phyloP scores from a whole-genome alignment of 441 rosid genomes.

The Arabidopsis lyrata region DNA sequence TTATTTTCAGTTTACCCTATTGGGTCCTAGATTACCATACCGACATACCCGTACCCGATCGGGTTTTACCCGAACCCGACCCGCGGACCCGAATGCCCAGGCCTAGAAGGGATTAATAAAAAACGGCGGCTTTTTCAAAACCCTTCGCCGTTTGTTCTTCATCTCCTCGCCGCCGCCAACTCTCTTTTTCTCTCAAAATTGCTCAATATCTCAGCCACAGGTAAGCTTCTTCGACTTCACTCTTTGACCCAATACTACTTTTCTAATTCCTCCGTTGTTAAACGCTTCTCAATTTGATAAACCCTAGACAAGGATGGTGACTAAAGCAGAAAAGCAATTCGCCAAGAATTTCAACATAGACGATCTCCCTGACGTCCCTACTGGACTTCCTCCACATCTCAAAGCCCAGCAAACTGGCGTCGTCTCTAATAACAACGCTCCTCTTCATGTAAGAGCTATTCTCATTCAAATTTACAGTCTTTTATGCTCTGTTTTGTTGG shows the following conservation, averaged over 20 bases:
- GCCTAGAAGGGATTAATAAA: neutral
- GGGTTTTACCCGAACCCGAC: no score
- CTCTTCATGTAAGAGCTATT: conserved; percentile 56
- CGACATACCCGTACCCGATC: no score
- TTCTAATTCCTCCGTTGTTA: neutral
- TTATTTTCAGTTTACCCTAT: no score
- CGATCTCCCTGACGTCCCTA: conserved; percentile 81
- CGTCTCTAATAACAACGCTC: conserved; percentile 68
- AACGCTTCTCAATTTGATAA: conserved; percentile 8
- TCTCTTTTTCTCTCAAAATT: conserved; percentile 1
- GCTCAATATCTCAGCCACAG: neutral
- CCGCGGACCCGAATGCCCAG: no score
- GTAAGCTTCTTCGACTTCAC: conserved; percentile 23
- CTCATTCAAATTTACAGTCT: neutral
- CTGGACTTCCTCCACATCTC: conserved; percentile 70
- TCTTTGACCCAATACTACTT: neutral
- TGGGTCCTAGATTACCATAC: no score
- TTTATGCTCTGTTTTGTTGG: neutral
- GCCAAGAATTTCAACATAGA: conserved; percentile 50
- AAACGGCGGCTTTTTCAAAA: conserved; percentile 24
- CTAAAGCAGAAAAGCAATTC: conserved; percentile 25
- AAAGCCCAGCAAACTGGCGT: conserved; percentile 70
- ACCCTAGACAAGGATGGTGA: conserved; percentile 42
- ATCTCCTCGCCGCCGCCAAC: conserved; percentile 34
- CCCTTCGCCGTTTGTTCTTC: conserved; percentile 33